Evolutionary conservation across 345 rosid genomes (phyloP), one percentile per base, ranked within the genome.

Genomic region (Ceriops decandra): DNA sequence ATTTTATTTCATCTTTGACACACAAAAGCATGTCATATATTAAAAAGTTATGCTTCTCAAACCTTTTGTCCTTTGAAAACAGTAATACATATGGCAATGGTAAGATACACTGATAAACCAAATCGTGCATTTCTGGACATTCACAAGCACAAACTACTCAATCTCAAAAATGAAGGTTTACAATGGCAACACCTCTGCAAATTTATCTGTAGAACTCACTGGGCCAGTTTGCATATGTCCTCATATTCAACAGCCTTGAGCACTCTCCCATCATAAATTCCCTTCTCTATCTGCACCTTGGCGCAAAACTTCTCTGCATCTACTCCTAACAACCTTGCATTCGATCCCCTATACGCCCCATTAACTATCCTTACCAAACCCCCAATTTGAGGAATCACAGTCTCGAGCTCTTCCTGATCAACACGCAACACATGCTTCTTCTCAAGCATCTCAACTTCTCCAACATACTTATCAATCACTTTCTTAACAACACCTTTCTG

Each of bases 371-470:
- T 88, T 67, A 95, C 91, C 49, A 78, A 42, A 26, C 93, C 83
- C 63, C 97, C 97, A 31, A 88, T 85, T 66, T 95, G 97, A 0
- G 96, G 99, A 70, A 91, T 85, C 72, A 91, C 99, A 0, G 96
- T 95, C 84, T 95, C 97, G 16, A 95, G 89, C 88, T 95, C 99
- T 72, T 85, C 93, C 70, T 91, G 99, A 79, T 95, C 99, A 63
- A 95, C 93, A 71, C 95, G 80, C 77, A 95, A 68, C 31, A 79
- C 78, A 49, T 95, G 96, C 79, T 91, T 95, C 68, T 73, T 86
- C 68, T 89, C 91, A 22, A 89, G 77, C 89, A 91, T 91, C 77
- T 90, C 93, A 17, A 89, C 82, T 78, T 95, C 97, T 21, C 96
- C 97, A 6, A 87, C 93, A 58, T 91, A 95, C 62, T 77, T 85